Percentiles rank a stretch among this genome's conserved stretches.
phyloP scores from a whole-genome alignment of 495 filamentous ascomycete species.

The Hypoxylon cercidicola region DNA sequence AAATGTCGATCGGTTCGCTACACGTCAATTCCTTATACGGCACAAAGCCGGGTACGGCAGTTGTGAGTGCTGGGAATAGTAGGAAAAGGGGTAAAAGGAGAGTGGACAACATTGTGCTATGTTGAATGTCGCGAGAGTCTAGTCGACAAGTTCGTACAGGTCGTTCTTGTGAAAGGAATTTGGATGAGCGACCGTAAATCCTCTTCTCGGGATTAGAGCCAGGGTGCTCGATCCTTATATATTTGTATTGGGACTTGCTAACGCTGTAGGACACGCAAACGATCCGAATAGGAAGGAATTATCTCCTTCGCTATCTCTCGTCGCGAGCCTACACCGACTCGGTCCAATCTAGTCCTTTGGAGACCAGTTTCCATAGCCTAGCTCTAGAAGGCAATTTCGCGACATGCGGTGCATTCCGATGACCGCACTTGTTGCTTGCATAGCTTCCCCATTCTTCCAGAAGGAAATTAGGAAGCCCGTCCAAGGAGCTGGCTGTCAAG shows the following conservation, averaged over 20 bases:
- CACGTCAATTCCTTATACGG: conserved; percentile 26
- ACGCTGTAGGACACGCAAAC: background rate
- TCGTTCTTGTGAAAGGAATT: background rate
- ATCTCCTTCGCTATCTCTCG: conserved; percentile 4
- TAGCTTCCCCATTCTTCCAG: conserved; percentile 17
- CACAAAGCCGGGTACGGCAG: conserved; percentile 14
- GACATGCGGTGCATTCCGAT: conserved; percentile 14
- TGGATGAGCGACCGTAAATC: background rate
- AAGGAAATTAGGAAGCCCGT: conserved; percentile 3
- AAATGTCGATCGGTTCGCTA: conserved; percentile 21
- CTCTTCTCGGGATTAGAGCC: background rate
- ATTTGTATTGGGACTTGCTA: background rate
- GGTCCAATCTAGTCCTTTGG: conserved; percentile 3
- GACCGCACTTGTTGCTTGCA: background rate
- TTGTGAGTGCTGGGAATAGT: conserved; percentile 15
- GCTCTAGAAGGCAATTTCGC: background rate
- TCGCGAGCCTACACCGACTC: conserved; percentile 19
- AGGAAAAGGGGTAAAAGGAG: conserved; percentile 12
- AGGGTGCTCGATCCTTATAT: conserved; percentile 25
- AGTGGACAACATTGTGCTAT: conserved; percentile 5
- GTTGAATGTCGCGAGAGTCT: background rate
- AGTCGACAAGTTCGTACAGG: background rate
- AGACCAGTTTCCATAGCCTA: conserved; percentile 1
- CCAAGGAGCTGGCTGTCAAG: conserved; percentile 5
- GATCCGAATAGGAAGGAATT: conserved; percentile 20